Percentiles rank a stretch among this genome's conserved stretches.
Conservation (phyloP, 306 rosid species). For the Gastrolobium bilobum region DNA sequence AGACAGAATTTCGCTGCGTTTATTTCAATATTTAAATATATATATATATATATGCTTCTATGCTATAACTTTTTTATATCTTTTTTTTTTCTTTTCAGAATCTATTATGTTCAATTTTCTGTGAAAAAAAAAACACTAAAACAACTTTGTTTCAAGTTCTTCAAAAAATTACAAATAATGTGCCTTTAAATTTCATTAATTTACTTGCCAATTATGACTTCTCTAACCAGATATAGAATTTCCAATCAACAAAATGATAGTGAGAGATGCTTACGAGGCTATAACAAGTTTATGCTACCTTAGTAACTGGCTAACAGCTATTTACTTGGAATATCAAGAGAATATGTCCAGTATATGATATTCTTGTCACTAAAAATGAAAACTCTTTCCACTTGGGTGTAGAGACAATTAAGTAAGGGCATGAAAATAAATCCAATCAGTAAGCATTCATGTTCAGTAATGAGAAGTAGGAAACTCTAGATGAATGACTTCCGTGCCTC, state of each 20-base stretch:
- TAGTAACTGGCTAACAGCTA: not conserved
- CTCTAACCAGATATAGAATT: not conserved
- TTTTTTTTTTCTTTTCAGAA: too few species aligned
- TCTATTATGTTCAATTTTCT: too few species aligned
- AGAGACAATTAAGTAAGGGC: not conserved
- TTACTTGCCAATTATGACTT: not conserved
- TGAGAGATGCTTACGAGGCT: too few species aligned
- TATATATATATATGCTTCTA: too few species aligned
- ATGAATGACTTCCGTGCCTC: conserved; percentile 60
- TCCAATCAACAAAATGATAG: not conserved
- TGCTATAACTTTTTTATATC: too few species aligned
- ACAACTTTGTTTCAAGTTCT: too few species aligned
- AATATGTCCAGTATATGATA: not conserved
- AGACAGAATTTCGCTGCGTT: too few species aligned
- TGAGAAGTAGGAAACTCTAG: not conserved
- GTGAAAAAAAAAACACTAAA: too few species aligned
- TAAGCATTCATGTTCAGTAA: not conserved
- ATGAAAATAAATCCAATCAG: not conserved
- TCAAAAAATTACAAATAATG: too few species aligned
- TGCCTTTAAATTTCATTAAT: not conserved
- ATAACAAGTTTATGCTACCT: not conserved
- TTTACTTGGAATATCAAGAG: not conserved
- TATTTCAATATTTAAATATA: too few species aligned
- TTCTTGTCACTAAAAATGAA: conserved; percentile 8
- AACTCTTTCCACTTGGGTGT: not conserved